phyloP scores from a whole-genome alignment of 73 alveolate genomes.

The Tetrahymena elliotti region DNA sequence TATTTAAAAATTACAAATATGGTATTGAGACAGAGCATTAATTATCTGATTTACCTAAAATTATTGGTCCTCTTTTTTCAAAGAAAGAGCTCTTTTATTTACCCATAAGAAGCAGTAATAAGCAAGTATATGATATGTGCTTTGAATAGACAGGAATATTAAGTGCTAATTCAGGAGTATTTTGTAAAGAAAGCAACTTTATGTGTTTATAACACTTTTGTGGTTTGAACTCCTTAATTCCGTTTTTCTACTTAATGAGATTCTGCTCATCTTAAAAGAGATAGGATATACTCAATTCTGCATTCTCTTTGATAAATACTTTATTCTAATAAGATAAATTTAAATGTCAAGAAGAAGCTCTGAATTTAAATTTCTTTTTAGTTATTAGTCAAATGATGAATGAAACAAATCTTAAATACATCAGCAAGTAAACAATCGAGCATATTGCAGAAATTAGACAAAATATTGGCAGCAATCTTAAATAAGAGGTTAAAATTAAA shows the following conservation, averaged over 20 bases:
- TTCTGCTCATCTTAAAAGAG: not conserved
- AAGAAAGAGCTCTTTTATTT: not conserved
- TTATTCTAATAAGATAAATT: not conserved
- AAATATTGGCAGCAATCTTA: not conserved
- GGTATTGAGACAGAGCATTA: not conserved
- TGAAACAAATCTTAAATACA: not conserved
- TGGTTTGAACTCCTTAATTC: not conserved
- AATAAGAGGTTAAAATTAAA: not conserved
- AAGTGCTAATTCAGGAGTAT: not conserved
- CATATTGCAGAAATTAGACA: not conserved
- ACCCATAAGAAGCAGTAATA: not conserved
- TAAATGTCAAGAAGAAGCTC: not conserved
- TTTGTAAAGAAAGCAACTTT: not conserved
- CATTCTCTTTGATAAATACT: not conserved
- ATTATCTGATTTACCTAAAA: not conserved
- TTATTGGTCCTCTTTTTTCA: not conserved
- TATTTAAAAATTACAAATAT: not conserved
- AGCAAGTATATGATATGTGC: not conserved
- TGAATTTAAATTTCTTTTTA: not conserved
- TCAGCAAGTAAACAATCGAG: not conserved
- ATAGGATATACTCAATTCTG: not conserved
- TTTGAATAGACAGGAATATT: not conserved
- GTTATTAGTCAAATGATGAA: not conserved
- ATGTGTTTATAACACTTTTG: not conserved
- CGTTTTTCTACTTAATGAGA: not conserved